A percentile compares a stretch with the other conserved stretches of the same genome.
These are phyloP conservation scores for Didymella arachidicola DNA, from an alignment of 2,329 filamentous ascomycete genomes.

Conservation along the genomic window DNA sequence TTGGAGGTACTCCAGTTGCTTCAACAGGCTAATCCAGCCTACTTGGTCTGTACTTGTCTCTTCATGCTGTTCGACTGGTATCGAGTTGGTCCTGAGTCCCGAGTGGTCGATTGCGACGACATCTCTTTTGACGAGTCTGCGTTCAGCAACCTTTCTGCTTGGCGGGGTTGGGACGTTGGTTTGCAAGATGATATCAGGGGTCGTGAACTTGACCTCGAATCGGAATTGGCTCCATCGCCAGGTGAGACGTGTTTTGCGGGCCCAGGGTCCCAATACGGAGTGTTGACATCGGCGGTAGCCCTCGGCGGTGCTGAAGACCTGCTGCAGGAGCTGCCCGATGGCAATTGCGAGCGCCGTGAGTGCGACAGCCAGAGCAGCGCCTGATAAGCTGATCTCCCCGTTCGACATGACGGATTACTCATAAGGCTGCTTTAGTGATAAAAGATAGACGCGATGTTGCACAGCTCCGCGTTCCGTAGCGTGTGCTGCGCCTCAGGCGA, in stretches of 20 bases:
- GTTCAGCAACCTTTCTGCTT: background rate
- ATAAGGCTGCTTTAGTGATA: no score
- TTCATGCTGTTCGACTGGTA: slow-evolving; percentile 3
- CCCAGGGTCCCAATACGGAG: slow-evolving; percentile 16
- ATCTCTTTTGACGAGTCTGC: background rate
- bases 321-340: slow-evolving; percentile 11
- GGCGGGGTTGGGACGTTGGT: background rate
- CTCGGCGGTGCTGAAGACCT: slow-evolving; percentile 23
- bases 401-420: background rate
- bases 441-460: background rate
- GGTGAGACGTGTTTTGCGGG: slow-evolving; percentile 3
- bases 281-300: slow-evolving; percentile 22
- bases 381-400: background rate
- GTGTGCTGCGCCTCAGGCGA: background rate
- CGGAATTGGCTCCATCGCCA: slow-evolving; percentile 12
- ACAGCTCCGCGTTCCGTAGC: background rate
- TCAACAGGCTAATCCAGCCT: slow-evolving; percentile 7
- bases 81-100: background rate
- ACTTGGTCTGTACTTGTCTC: slow-evolving; percentile 9
- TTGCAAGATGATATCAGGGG: slow-evolving; percentile 15
- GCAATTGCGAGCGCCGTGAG: slow-evolving; percentile 20
- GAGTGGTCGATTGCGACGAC: slow-evolving; percentile 1
- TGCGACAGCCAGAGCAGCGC: slow-evolving; percentile 3
- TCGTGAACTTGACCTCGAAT: slow-evolving; percentile 21
- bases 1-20: slow-evolving; percentile 6